phyloP scores from a whole-genome alignment of 129 eudicot genomes.

The Oenanthe sinensis region DNA sequence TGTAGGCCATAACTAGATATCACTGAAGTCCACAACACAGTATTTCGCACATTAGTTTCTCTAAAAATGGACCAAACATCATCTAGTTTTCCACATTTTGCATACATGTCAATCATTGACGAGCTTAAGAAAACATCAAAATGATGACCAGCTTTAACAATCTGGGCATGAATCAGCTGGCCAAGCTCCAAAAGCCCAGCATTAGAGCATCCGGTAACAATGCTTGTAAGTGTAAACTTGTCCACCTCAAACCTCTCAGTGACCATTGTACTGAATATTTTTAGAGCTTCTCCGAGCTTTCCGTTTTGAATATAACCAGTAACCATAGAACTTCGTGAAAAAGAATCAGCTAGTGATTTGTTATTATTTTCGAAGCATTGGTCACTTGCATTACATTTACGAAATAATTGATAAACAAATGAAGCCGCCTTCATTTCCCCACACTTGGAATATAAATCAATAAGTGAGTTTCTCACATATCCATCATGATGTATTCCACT shows the following conservation, averaged over 20 bases:
- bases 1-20: conserved; percentile 61
- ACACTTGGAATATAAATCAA: conserved; percentile 70
- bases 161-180: conserved; percentile 49
- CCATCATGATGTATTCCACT: conserved; percentile 34
- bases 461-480: conserved; percentile 47
- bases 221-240: conserved; percentile 48
- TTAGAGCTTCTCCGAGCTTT: conserved; percentile 40
- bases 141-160: conserved; percentile 36
- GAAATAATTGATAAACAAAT: conserved; percentile 22
- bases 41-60: conserved; percentile 31
- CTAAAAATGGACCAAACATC: conserved; percentile 33
- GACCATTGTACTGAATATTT: conserved; percentile 35
- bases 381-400: conserved; percentile 2
- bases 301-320: conserved; percentile 45
- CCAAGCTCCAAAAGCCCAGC: conserved; percentile 58
- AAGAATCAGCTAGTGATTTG: conserved; percentile 20
- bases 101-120: conserved; percentile 73
- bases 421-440: conserved; percentile 46
- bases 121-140: conserved; percentile 49
- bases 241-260: conserved; percentile 35
- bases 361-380: conserved; percentile 7
- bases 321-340: conserved; percentile 46
- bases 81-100: conserved; percentile 61
- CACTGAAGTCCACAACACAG: conserved; percentile 61
- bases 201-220: conserved; percentile 50